Base-by-base conservation (phyloP, 2,329 filamentous ascomycete genomes). In the Fusarium oligoseptatum region DNA sequence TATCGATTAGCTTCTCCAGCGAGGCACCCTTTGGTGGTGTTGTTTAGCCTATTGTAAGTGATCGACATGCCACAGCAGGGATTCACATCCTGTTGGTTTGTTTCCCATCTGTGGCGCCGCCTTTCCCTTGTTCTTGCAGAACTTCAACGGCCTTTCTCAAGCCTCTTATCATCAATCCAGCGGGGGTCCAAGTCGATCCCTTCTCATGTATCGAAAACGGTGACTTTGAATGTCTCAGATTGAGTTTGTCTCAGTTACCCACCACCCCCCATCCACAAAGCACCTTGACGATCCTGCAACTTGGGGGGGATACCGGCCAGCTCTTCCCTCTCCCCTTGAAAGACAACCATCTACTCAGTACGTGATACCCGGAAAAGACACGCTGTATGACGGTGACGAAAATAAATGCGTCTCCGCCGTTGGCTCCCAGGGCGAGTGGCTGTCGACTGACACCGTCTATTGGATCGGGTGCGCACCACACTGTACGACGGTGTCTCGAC, bases 371-470 rank as follows among this genome's bases (percentile, higher is more conserved):
- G 60, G 67, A 27, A 57, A 37, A 66, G 64, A 67, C 43, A 39
- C 60, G 67, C 50, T 71, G 77, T 76, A 68, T 57, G 64, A 70
- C 76, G 37, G 66, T 24, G 36, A 77, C 77, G 77, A 79, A 77
- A 79, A 79, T 77, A 77, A 72, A 71, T 70, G 29, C 64, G 48
- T 50, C 55, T 55, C 67, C 57, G 60, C 72, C 64, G 73, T 77
- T 79, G 77, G 77, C 61, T 65, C 55, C 34, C 52, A 60, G 76
- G 66, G 72, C 77, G 73, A 79, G 77, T 79, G 77, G 77, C 77
- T 76, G 61, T 24, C 17, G 6, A 43, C 6, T 14, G 55, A n/a
- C 32, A 29, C 27, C 22, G n/a, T 39, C 67, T 56, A 77, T 77
- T 77, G 77, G 76, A 36, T 60, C 57, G 60, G 70, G 63, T 66